Conservation (phyloP, 257 asterid species). For the Solanum pennellii region DNA sequence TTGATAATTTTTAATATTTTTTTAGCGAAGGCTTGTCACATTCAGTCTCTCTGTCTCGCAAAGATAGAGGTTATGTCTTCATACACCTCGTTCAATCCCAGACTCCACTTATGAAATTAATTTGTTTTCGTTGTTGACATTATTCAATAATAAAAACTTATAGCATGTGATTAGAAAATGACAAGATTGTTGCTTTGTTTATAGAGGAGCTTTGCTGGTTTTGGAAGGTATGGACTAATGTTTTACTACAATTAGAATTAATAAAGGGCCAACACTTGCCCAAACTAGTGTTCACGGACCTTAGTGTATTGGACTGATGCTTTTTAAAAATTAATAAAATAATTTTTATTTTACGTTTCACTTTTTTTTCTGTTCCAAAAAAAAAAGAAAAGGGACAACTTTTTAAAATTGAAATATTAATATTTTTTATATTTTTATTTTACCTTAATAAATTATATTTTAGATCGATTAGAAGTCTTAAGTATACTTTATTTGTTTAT, state of each 20-base stretch:
- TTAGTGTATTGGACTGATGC: too few species aligned
- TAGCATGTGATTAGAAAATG: not conserved
- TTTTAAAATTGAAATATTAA: not conserved
- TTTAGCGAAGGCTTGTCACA: not conserved
- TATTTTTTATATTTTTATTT: not conserved
- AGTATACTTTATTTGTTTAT: too few species aligned
- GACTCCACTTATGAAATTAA: not conserved
- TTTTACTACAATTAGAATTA: not conserved
- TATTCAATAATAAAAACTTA: not conserved
- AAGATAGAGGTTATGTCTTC: not conserved
- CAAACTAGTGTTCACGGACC: too few species aligned
- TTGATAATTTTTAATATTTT: not conserved
- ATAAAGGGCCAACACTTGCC: not conserved
- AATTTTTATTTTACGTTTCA: not conserved
- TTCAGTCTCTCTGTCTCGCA: not conserved
- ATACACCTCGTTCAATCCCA: not conserved
- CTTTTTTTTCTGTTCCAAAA: fast-evolving
- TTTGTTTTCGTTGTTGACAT: not conserved
- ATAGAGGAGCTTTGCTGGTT: not conserved
- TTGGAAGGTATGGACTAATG: not conserved
- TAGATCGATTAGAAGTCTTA: too few species aligned
- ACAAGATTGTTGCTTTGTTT: not conserved
- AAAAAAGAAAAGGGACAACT: not conserved
- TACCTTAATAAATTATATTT: not conserved
- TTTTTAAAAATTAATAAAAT: not conserved